These are phyloP conservation scores for Acer campestre DNA, from an alignment of 345 rosid species.

Conservation along the genomic window DNA sequence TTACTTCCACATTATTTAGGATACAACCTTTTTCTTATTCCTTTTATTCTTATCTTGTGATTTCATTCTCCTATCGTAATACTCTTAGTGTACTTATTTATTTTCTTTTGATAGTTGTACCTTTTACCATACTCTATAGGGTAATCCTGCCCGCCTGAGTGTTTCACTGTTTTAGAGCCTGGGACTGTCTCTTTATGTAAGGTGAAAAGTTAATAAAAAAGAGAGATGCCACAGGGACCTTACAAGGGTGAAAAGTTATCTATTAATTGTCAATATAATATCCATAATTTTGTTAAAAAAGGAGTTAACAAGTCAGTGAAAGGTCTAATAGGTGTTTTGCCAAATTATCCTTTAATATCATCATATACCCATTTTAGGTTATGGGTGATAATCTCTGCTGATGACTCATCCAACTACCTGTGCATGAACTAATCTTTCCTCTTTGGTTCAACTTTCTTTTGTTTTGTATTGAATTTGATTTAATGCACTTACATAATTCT, in stretches of 20 bases:
- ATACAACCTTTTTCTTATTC: not conserved
- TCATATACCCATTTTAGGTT: not conserved
- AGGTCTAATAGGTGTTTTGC: not conserved
- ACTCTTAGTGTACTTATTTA: not conserved
- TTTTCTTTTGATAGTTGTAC: constrained; percentile 1
- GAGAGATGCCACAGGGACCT: not conserved
- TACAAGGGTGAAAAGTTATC: not conserved
- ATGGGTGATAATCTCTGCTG: constrained; percentile 8
- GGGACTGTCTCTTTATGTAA: not conserved
- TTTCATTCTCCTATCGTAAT: not conserved
- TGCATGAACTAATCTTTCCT: not conserved
- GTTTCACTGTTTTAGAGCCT: not conserved
- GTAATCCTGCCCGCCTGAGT: not conserved
- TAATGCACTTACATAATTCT: not conserved
- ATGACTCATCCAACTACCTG: not conserved
- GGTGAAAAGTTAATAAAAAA: too few relatives aligned
- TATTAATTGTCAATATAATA: not conserved
- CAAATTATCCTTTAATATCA: not conserved
- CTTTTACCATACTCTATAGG: not conserved
- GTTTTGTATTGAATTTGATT: not conserved
- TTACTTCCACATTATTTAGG: not conserved
- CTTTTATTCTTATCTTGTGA: not conserved
- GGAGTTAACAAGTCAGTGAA: not conserved
- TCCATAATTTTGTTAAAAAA: not conserved
- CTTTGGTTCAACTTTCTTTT: constrained; percentile 4